Conservation (phyloP, 208 protist species). For the Crithidia expoeki region DNA sequence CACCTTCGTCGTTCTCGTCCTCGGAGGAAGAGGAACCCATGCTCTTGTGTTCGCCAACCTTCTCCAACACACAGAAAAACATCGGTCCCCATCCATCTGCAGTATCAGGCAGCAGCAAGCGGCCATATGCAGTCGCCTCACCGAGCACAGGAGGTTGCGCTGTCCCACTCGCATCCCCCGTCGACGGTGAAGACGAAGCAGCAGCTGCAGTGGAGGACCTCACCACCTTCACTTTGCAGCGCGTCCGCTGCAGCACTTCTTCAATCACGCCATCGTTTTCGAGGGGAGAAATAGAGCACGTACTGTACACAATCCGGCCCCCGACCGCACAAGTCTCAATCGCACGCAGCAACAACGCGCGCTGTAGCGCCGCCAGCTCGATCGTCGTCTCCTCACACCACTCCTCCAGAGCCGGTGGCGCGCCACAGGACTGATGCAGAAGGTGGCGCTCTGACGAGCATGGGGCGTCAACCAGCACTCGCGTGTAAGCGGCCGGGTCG, state of each 20-base stretch:
- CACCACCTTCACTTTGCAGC: constrained; percentile 61
- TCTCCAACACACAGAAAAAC: constrained; percentile 76
- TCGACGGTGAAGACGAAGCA: not conserved
- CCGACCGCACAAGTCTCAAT: constrained; percentile 77
- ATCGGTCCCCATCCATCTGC: constrained; percentile 70
- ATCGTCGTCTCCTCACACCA: constrained; percentile 48
- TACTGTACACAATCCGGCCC: constrained; percentile 92
- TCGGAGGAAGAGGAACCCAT: constrained; percentile 30
- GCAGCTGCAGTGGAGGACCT: not conserved
- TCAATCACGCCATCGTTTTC: constrained; percentile 91
- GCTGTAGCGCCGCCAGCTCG: constrained; percentile 59
- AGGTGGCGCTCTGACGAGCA: constrained; percentile 94
- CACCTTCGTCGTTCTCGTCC: constrained; percentile 21
- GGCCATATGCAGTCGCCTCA: constrained; percentile 69
- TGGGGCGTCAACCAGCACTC: constrained; percentile 92
- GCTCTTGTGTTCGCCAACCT: constrained; percentile 46
- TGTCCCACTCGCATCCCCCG: not conserved
- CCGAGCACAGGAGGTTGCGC: constrained; percentile 35
- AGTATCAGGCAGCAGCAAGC: constrained; percentile 73
- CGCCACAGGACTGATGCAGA: constrained; percentile 62
- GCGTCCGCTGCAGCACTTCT: constrained; percentile 59
- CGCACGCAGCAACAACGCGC: constrained; percentile 66
- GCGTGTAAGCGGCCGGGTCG: constrained; percentile 62
- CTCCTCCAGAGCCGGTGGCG: constrained; percentile 45
- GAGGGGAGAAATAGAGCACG: constrained; percentile 84